Conservation (phyloP, 2,329 filamentous ascomycete genomes). For the Beauveria sp. region DNA sequence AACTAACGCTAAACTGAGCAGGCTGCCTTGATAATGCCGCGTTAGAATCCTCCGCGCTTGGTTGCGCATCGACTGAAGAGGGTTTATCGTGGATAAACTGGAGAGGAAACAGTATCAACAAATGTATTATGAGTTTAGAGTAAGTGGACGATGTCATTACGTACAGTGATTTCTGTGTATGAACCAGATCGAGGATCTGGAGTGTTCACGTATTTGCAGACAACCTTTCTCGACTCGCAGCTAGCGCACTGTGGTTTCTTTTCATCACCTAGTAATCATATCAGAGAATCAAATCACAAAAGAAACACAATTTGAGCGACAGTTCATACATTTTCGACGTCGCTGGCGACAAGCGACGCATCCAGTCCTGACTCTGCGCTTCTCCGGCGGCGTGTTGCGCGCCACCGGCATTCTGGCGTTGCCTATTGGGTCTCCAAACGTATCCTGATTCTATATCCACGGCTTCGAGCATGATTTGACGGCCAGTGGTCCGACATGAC, state of each 20-base stretch:
- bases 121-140: neutral
- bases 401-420: slow-evolving; percentile 13
- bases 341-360: slow-evolving; percentile 16
- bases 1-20: neutral
- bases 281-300: too few relatives aligned
- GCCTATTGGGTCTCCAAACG: too few relatives aligned
- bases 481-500: neutral
- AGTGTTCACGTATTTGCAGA: slow-evolving; percentile 12
- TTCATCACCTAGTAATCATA: slow-evolving; percentile 13
- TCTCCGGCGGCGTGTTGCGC: slow-evolving; percentile 14
- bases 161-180: slow-evolving; percentile 13
- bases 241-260: slow-evolving; percentile 15
- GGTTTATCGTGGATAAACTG: neutral
- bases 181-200: neutral
- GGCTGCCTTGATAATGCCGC: neutral
- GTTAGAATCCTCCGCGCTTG: neutral
- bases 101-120: neutral
- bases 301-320: too few relatives aligned
- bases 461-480: too few relatives aligned
- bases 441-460: too few relatives aligned
- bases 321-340: slow-evolving; percentile 15
- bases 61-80: neutral
- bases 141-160: neutral
- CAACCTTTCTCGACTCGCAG: slow-evolving; percentile 12
- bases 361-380: slow-evolving; percentile 17